A percentile compares a stretch with the other conserved stretches of the same genome.
Evolutionary conservation across 805 yeast genomes (phyloP).

Genomic region (Wickerhamiella allomyrinae): DNA sequence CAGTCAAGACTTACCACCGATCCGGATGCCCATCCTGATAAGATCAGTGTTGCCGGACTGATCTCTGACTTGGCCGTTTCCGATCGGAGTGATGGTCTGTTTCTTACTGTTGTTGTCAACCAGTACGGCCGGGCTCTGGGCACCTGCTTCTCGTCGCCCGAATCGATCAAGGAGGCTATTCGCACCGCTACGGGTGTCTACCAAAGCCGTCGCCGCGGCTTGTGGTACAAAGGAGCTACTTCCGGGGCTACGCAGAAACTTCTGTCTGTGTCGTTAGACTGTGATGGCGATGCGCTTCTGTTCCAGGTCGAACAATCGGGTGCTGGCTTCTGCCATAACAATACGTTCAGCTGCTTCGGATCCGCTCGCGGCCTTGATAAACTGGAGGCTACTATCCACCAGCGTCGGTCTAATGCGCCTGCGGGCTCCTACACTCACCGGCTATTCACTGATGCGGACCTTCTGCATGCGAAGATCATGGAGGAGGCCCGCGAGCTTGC

Average conservation of each 20-base stretch:
- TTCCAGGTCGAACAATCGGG: conserved; percentile 78
- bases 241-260: conserved; percentile 90
- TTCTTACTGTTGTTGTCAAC: conserved; percentile 70
- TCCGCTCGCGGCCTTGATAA: conserved; percentile 48
- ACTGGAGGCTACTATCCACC: conserved; percentile 50
- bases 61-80: conserved; percentile 6
- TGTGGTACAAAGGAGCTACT: conserved; percentile 93
- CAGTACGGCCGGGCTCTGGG: conserved; percentile 62
- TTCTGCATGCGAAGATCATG: conserved; percentile 68
- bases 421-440: conserved; percentile 91
- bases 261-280: conserved; percentile 55
- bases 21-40: conserved; percentile 7
- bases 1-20: conserved; percentile 11
- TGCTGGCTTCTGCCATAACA: conserved; percentile 84
- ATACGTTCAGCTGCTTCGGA: conserved; percentile 72
- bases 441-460: conserved; percentile 59
- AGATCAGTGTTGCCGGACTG: conserved; percentile 10
- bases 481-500: conserved; percentile 95
- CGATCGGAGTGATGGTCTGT: conserved; percentile 78
- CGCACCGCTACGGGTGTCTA: conserved; percentile 77
- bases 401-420: conserved; percentile 59
- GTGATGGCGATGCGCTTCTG: conserved; percentile 84
- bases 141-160: conserved; percentile 75
- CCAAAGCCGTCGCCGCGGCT: conserved; percentile 76
- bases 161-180: conserved; percentile 71